Conservation (phyloP, 2,329 filamentous ascomycete genomes). For the Talaromyces marneffei region DNA sequence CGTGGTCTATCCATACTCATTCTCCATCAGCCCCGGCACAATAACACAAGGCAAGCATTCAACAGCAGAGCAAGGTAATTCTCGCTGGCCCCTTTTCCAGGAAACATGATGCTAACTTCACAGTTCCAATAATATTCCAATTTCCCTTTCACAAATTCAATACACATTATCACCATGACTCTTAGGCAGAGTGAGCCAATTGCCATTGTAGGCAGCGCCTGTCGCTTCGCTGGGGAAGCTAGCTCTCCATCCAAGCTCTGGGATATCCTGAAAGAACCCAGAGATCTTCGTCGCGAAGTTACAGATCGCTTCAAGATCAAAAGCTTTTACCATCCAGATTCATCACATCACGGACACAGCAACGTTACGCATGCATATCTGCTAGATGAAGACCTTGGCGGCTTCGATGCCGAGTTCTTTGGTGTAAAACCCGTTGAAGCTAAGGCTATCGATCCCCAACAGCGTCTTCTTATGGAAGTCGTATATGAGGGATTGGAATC, state of each 20-base stretch:
- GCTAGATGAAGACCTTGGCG: constrained; percentile 18
- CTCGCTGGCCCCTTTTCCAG: too few species aligned
- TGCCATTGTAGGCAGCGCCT: constrained; percentile 13
- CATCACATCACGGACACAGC: constrained; percentile 5
- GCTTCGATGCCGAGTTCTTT: constrained; percentile 28
- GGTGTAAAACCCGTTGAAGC: constrained; percentile 6
- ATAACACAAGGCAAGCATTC: background rate
- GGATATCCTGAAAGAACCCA: constrained; percentile 16
- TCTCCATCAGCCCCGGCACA: background rate
- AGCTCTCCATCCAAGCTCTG: constrained; percentile 8
- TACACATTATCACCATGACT: background rate
- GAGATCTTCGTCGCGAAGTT: constrained; percentile 8
- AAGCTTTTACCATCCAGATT: constrained; percentile 3
- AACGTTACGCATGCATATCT: constrained; percentile 15
- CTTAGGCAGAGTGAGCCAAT: constrained; percentile 3
- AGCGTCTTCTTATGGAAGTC: constrained; percentile 17
- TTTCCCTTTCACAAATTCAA: too few species aligned
- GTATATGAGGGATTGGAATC: constrained; percentile 35
- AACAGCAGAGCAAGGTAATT: background rate
- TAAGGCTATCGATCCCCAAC: constrained; percentile 11
- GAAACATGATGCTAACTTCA: too few species aligned
- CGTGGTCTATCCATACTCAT: background rate
- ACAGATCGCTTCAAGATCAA: constrained; percentile 6
- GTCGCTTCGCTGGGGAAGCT: constrained; percentile 11
- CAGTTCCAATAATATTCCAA: too few species aligned